These are phyloP conservation scores for Lasiodiplodia sp. DNA, from an alignment of 2,329 filamentous ascomycete species.

Conservation along the genomic window DNA sequence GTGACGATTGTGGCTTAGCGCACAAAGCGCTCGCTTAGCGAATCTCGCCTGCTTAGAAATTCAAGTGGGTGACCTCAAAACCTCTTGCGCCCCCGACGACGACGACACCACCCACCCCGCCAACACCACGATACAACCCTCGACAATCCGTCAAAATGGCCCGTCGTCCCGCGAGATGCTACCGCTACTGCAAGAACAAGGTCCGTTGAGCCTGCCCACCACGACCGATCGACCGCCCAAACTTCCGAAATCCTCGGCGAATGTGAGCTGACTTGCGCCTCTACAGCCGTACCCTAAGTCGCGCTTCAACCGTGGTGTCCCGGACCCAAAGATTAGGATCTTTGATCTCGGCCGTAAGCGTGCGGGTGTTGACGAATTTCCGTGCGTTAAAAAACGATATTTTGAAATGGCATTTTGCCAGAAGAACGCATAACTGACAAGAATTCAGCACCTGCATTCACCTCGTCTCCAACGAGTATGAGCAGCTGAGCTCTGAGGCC, in stretches of 20 bases:
- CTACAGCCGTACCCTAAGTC: slow-evolving; percentile 95
- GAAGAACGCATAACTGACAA: too few species aligned
- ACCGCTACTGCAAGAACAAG: slow-evolving; percentile 99
- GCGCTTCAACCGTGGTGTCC: slow-evolving; percentile 99
- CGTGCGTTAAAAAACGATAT: slow-evolving; percentile 43
- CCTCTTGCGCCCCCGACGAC: slow-evolving; percentile 28
- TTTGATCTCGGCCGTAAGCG: slow-evolving; percentile 99
- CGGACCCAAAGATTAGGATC: slow-evolving; percentile 84
- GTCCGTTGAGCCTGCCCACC: slow-evolving; percentile 60
- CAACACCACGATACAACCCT: slow-evolving; percentile 54
- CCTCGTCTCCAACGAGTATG: slow-evolving; percentile 99
- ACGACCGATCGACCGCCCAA: slow-evolving; percentile 3
- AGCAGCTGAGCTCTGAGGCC: slow-evolving; percentile 99
- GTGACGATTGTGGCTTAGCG: slow-evolving; percentile 28
- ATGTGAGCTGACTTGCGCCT: slow-evolving; percentile 22
- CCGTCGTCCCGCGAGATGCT: slow-evolving; percentile 98
- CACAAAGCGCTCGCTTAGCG: slow-evolving; percentile 29
- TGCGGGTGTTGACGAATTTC: slow-evolving; percentile 99
- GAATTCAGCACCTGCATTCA: slow-evolving; percentile 69
- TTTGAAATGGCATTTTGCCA: slow-evolving; percentile 53
- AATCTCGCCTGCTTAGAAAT: slow-evolving; percentile 30
- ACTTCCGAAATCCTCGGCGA: neutral
- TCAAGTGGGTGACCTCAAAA: slow-evolving; percentile 31
- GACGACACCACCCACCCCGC: slow-evolving; percentile 13
- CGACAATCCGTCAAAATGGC: slow-evolving; percentile 84